Base-by-base conservation (phyloP, 805 yeast species). In the Wickerhamomyces pijperi region DNA sequence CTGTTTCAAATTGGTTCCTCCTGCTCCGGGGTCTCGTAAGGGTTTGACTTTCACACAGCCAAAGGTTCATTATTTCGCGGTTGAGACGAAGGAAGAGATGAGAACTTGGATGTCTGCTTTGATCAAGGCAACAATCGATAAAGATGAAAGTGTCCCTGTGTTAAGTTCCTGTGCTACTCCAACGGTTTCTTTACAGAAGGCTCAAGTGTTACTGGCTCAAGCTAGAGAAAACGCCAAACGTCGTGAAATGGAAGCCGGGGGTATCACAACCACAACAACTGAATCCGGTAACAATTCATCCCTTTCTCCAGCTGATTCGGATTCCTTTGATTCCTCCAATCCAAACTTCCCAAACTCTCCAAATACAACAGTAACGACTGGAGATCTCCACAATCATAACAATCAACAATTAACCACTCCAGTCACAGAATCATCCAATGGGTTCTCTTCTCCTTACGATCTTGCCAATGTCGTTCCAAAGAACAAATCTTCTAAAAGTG, bases 41-140 rank as follows among this genome's bases (percentile, higher is more conserved):
- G 97, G 97, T 0, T 73, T 92, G 41, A 88, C 95, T 0, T 92
- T 92, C 58, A 92, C 99, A 0, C 95, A 88, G 46, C 98, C 95
- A 21, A 85, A 87, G 48, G 83, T 87, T 7, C 98, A 92, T 53
- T 92, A 82, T 59, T 92, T 92, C 69, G 97, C 97, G 0, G 96
- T 90, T 34, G 97, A 92, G 37, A 72, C 85, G 0, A 74, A 70
- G 41, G 95, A 86, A 37, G 97, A 90, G 46, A 82, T 90, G 95
- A 71, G 95, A 55, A 73, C 72, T 2, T 92, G 99, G 99, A 78
- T 88, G 77, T 82, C 87, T 39, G 94, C 96, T 0, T 66, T 92
- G 44, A 84, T 88, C 76, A 86, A 88, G 43, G 94, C 97, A 0
- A 92, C 97, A 0, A 94, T 92, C 50, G 99, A 92, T 55, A 70